Evolutionary conservation across 257 asterid species (phyloP).

Genomic region (Solanum ossicruentum): DNA sequence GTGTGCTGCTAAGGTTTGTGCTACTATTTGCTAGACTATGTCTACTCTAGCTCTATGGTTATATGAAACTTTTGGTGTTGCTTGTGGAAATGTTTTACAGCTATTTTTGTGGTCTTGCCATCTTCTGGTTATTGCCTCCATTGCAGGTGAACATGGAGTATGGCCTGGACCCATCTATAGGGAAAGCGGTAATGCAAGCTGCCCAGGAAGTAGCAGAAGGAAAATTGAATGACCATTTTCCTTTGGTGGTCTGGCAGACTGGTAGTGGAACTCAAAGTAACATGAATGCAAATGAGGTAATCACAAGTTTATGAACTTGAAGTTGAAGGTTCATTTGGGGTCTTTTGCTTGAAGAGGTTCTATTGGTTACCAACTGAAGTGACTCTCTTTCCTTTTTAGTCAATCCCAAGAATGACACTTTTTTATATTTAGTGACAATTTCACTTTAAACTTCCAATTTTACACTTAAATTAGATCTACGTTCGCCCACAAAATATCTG

Average conservation of each 20-base stretch:
- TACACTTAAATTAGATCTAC: no score
- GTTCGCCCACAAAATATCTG: no score
- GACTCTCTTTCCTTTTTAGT: not conserved
- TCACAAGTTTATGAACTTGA: not conserved
- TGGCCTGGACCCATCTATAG: constrained; percentile 88
- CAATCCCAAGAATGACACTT: not conserved
- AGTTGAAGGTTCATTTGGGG: not conserved
- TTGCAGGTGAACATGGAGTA: constrained; percentile 82
- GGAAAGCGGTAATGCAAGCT: constrained; percentile 90
- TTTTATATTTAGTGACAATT: no score
- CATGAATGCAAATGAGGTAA: constrained; percentile 98
- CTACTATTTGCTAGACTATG: not conserved
- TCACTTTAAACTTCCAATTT: no score
- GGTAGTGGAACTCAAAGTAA: constrained; percentile 98
- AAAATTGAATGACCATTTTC: constrained; percentile 82
- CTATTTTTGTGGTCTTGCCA: not conserved
- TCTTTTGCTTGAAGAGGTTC: not conserved
- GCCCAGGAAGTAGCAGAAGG: constrained; percentile 98
- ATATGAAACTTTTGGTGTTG: not conserved
- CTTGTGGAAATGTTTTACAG: not conserved
- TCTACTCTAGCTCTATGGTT: not conserved
- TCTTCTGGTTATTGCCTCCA: not conserved
- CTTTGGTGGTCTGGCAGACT: constrained; percentile 98
- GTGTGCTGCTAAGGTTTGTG: constrained; percentile 79
- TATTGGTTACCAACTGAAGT: not conserved